Conservation (phyloP, 345 rosid genomes). For the Gossypium herbaceum region DNA sequence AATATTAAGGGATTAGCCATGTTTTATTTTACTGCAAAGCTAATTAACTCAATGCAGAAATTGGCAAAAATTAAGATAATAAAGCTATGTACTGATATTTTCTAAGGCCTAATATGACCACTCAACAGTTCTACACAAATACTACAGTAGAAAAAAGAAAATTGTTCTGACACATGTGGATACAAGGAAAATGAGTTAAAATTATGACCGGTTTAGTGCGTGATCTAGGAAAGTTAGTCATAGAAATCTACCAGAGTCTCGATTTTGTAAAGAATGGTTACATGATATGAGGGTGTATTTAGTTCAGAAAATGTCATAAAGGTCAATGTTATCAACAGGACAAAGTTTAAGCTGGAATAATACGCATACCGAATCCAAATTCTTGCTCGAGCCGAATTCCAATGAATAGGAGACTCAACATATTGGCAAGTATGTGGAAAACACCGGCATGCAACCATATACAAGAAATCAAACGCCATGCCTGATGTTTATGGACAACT, state of each 20-base stretch:
- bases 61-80: no score
- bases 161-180: background rate
- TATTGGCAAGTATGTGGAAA: slow-evolving; percentile 86
- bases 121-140: background rate
- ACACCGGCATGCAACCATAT: slow-evolving; percentile 96
- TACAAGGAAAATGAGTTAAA: background rate
- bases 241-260: background rate
- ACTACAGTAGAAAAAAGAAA: background rate
- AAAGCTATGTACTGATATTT: background rate
- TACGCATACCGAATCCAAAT: slow-evolving; percentile 77
- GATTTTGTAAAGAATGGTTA: background rate
- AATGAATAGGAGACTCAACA: slow-evolving; percentile 83
- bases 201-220: background rate
- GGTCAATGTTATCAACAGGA: background rate
- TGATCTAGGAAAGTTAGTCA: background rate
- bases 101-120: background rate
- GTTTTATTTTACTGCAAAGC: no score
- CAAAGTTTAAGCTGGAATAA: slow-evolving; percentile 7
- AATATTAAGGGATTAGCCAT: no score
- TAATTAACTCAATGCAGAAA: no score
- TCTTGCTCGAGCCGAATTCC: slow-evolving; percentile 96
- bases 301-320: background rate
- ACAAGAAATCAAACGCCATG: slow-evolving; percentile 81
- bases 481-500: slow-evolving; percentile 54
- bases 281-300: background rate